Conservation (phyloP, 2,329 filamentous ascomycete genomes). For the Myriosclerotinia curreyana region DNA sequence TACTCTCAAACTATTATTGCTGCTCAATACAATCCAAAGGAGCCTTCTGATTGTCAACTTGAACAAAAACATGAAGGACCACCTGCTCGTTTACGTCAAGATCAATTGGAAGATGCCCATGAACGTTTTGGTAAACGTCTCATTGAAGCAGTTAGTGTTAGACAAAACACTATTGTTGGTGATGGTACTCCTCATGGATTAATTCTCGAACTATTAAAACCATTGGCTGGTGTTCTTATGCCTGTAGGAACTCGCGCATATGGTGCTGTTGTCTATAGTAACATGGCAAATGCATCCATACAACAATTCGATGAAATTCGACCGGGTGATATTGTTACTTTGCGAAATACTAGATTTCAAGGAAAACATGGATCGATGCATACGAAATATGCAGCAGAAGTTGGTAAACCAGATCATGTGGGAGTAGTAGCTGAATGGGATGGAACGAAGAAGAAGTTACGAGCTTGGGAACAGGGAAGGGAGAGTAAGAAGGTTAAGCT, state of each 20-base stretch:
- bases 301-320: constrained; percentile 91
- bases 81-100: constrained; percentile 77
- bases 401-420: constrained; percentile 84
- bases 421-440: constrained; percentile 95
- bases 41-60: constrained; percentile 68
- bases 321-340: constrained; percentile 84
- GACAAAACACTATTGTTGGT: constrained; percentile 77
- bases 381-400: constrained; percentile 84
- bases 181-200: constrained; percentile 79
- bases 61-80: constrained; percentile 86
- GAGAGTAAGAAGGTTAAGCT: constrained; percentile 91
- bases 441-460: constrained; percentile 95
- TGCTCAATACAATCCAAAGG: constrained; percentile 71
- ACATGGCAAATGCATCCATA: constrained; percentile 89
- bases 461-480: constrained; percentile 90
- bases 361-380: constrained; percentile 95
- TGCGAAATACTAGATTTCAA: constrained; percentile 91
- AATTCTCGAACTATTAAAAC: constrained; percentile 73
- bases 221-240: constrained; percentile 68
- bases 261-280: constrained; percentile 89
- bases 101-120: constrained; percentile 87
- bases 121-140: constrained; percentile 78
- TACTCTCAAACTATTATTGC: constrained; percentile 93
- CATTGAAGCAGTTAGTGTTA: constrained; percentile 63
- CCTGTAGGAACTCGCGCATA: constrained; percentile 88